phyloP scores from a whole-genome alignment of 257 asterid genomes.

The Dorcoceras hygrometricum region DNA sequence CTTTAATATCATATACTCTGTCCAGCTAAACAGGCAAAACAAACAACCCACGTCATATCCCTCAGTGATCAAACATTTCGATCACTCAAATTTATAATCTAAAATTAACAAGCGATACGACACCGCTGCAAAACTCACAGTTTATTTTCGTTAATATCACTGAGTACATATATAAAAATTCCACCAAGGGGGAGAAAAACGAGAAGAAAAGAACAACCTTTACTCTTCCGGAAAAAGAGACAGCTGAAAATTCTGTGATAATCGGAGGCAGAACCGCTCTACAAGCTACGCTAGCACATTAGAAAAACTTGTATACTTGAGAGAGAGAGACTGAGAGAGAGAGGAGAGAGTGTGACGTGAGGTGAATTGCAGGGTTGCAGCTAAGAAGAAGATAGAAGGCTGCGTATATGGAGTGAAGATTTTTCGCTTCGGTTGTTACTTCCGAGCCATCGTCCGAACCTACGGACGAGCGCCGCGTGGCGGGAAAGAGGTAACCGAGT shows the following conservation, averaged over 20 bases:
- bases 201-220: neutral
- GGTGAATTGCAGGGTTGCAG: constrained; percentile 4
- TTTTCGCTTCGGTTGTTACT: neutral
- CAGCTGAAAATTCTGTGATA: neutral
- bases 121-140: neutral
- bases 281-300: neutral
- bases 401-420: neutral
- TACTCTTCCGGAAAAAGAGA: neutral
- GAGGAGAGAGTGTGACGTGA: neutral
- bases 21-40: neutral
- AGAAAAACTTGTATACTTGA: neutral
- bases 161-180: neutral
- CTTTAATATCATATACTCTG: neutral
- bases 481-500: neutral
- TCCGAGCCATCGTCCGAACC: neutral
- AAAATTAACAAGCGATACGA: neutral
- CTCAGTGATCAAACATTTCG: neutral
- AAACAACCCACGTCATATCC: neutral
- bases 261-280: constrained; percentile 22
- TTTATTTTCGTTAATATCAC: neutral
- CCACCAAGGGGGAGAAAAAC: neutral
- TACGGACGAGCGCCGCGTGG: neutral
- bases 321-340: neutral
- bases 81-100: neutral
- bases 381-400: neutral